A percentile compares a stretch with the other conserved stretches of the same genome.
Conservation (phyloP, 1,139 yeast genomes). For the Debaryomyces robertsiae region DNA sequence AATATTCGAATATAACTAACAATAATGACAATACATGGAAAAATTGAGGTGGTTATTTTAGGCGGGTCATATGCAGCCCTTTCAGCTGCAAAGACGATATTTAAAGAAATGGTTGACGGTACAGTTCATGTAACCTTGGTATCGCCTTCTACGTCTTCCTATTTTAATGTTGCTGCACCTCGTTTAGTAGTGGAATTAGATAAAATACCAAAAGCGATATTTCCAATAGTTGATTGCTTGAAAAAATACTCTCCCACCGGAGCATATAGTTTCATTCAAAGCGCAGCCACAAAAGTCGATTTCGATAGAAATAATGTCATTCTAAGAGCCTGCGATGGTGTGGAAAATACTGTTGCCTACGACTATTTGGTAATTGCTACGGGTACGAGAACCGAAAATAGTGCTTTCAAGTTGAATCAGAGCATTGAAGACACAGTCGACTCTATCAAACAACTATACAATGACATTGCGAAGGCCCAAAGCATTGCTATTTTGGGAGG, state of each 20-base stretch:
- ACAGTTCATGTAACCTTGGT: slow-evolving; percentile 13
- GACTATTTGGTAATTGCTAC: slow-evolving; percentile 31
- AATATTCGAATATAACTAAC: no score
- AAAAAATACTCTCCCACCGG: slow-evolving; percentile 12
- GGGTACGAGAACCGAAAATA: slow-evolving; percentile 23
- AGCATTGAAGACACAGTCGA: slow-evolving; percentile 14
- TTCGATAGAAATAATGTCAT: slow-evolving; percentile 17
- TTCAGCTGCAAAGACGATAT: slow-evolving; percentile 25
- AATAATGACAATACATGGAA: no score
- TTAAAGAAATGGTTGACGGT: slow-evolving; percentile 8
- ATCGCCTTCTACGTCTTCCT: slow-evolving; percentile 23
- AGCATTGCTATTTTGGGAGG: slow-evolving; percentile 33
- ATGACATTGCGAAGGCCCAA: slow-evolving; percentile 19
- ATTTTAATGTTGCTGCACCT: slow-evolving; percentile 26
- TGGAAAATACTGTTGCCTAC: slow-evolving; percentile 18
- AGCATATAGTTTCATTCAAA: slow-evolving; percentile 18
- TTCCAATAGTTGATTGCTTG: slow-evolving; percentile 18
- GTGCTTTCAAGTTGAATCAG: slow-evolving; percentile 24
- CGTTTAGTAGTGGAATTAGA: slow-evolving; percentile 28
- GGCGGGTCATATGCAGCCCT: slow-evolving; percentile 41
- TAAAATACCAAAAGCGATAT: slow-evolving; percentile 16
- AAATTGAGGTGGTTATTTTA: slow-evolving; percentile 32
- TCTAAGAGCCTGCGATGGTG: slow-evolving; percentile 13
- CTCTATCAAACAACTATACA: slow-evolving; percentile 16
- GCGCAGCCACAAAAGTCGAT: slow-evolving; percentile 21